phyloP scores from a whole-genome alignment of 1,284 basidiomycete genomes.

The Pseudozyma flocculosa region DNA sequence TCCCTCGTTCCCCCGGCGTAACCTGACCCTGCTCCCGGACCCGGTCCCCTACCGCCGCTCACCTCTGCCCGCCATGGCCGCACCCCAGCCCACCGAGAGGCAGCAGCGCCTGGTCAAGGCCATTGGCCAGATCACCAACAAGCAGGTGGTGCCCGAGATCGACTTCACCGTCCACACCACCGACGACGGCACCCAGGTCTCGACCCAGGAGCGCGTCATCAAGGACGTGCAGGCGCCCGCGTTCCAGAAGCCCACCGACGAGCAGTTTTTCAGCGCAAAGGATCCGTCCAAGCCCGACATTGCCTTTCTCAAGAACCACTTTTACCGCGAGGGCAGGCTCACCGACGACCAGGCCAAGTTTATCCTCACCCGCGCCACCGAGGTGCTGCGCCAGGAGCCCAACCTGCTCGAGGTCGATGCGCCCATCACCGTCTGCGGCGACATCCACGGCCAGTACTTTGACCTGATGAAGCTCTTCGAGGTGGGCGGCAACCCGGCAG shows the following conservation, averaged over 20 bases:
- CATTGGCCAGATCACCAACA: slow-evolving; percentile 50
- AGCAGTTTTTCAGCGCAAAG: slow-evolving; percentile 69
- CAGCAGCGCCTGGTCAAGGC: slow-evolving; percentile 48
- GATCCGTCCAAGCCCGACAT: slow-evolving; percentile 65
- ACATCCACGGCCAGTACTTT: slow-evolving; percentile 58
- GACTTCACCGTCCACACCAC: slow-evolving; percentile 60
- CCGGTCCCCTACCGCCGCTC: too few relatives aligned
- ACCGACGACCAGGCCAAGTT: slow-evolving; percentile 86
- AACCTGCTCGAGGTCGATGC: slow-evolving; percentile 89
- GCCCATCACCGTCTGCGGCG: slow-evolving; percentile 71
- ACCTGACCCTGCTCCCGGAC: too few relatives aligned
- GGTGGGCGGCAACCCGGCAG: slow-evolving; percentile 57
- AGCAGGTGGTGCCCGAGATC: slow-evolving; percentile 49
- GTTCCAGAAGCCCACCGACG: slow-evolving; percentile 84
- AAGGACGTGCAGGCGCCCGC: slow-evolving; percentile 65
- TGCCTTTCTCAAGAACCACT: slow-evolving; percentile 97
- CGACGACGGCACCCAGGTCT: slow-evolving; percentile 60
- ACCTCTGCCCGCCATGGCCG: too few relatives aligned
- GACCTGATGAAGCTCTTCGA: slow-evolving; percentile 58
- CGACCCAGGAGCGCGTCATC: slow-evolving; percentile 60
- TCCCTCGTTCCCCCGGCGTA: too few relatives aligned
- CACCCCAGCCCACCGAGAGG: slow-evolving; percentile 12
- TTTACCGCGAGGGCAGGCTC: slow-evolving; percentile 86
- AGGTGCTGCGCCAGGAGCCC: slow-evolving; percentile 75
- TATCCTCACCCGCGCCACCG: slow-evolving; percentile 75